Evolutionary conservation across 2,329 filamentous ascomycete genomes (phyloP).

Genomic region (Ophiostoma novo-ulmi): DNA sequence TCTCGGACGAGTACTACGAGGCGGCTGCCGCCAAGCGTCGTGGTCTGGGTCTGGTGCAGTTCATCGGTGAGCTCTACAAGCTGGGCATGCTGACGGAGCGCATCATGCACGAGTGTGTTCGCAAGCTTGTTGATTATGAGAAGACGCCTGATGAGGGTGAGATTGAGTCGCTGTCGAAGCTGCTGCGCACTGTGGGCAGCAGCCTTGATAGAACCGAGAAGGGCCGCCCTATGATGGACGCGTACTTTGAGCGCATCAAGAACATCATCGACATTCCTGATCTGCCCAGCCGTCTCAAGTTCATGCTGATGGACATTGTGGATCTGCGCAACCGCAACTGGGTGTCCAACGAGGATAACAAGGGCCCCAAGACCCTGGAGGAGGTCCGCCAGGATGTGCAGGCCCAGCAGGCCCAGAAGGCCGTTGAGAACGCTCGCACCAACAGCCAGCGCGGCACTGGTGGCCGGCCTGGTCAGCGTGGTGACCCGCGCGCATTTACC

Average conservation of each 20-base stretch:
- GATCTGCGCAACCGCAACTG: conserved; percentile 75
- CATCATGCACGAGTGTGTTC: conserved; percentile 99
- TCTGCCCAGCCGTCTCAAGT: conserved; percentile 80
- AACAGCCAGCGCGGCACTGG: conserved; percentile 61
- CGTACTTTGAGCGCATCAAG: conserved; percentile 87
- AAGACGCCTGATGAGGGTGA: conserved; percentile 91
- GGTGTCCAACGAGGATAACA: conserved; percentile 82
- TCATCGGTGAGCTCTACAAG: conserved; percentile 99
- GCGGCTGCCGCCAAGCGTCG: conserved; percentile 92
- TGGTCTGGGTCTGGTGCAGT: conserved; percentile 95
- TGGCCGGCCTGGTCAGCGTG: conserved; percentile 62
- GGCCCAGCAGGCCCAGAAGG: conserved; percentile 73
- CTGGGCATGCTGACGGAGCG: conserved; percentile 96
- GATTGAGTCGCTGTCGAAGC: conserved; percentile 89
- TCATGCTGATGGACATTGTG: conserved; percentile 94
- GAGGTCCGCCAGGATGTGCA: conserved; percentile 81
- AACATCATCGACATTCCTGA: conserved; percentile 73
- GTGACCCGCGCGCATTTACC: conserved; percentile 82
- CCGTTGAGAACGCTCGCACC: conserved; percentile 60
- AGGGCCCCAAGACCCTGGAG: conserved; percentile 93
- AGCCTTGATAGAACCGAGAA: conserved; percentile 81
- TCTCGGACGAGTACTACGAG: conserved; percentile 95
- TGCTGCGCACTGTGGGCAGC: conserved; percentile 83
- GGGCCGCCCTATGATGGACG: conserved; percentile 80
- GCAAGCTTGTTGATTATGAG: conserved; percentile 93